phyloP scores from a whole-genome alignment of 192 early-diverging fungal species.

The Backusella morwellensis region DNA sequence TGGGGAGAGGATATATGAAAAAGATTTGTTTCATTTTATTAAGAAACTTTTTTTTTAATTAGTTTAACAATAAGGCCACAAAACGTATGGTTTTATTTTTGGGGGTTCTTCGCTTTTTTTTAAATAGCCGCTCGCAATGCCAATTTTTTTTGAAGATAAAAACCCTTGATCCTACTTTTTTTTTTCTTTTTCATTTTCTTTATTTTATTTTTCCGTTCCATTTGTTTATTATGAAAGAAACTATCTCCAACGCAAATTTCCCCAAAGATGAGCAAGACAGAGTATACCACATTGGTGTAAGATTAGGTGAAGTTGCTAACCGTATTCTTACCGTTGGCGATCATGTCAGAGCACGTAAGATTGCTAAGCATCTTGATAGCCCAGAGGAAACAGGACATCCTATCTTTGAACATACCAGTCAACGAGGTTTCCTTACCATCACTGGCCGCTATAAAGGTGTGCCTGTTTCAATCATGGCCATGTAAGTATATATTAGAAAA shows the following conservation, averaged over 20 bases:
- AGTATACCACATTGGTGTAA: slow-evolving; percentile 83
- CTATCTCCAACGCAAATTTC: slow-evolving; percentile 69
- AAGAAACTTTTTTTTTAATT: background rate
- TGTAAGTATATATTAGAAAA: slow-evolving; percentile 36
- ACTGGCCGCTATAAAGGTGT: slow-evolving; percentile 76
- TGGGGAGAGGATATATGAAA: background rate
- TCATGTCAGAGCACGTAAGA: slow-evolving; percentile 61
- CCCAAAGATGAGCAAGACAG: slow-evolving; percentile 72
- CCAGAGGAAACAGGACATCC: slow-evolving; percentile 34
- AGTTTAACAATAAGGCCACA: background rate
- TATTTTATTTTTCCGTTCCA: slow-evolving; percentile 3
- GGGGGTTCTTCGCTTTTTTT: background rate
- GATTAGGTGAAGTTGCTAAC: slow-evolving; percentile 81
- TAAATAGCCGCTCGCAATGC: background rate
- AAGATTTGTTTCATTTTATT: background rate
- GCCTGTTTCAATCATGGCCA: slow-evolving; percentile 83
- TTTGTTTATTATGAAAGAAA: slow-evolving; percentile 30
- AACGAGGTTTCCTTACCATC: slow-evolving; percentile 83
- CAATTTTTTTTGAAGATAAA: background rate
- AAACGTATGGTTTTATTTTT: background rate
- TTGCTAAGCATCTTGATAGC: slow-evolving; percentile 63
- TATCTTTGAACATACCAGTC: slow-evolving; percentile 54
- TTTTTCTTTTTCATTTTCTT: slow-evolving; percentile 12
- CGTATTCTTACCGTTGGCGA: slow-evolving; percentile 89
- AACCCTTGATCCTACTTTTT: background rate